phyloP scores from a whole-genome alignment of 345 rosid genomes.

The Trapa bicornis region DNA sequence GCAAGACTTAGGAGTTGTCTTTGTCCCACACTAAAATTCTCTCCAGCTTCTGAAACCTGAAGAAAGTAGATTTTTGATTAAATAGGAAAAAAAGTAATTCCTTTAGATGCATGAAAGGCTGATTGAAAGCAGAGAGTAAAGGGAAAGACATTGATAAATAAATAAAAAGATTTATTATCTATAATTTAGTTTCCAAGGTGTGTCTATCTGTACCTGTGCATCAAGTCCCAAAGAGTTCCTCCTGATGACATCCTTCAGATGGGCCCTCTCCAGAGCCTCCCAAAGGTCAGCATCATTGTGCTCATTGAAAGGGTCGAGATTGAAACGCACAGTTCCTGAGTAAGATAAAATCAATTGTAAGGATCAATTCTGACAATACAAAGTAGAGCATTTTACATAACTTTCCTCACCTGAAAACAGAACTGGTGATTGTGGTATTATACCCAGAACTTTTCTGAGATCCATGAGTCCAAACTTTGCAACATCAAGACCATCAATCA shows the following conservation, averaged over 20 bases:
- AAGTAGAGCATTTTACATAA: neutral
- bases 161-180: neutral
- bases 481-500: slow-evolving; percentile 70
- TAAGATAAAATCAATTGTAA: slow-evolving; percentile 4
- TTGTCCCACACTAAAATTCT: slow-evolving; percentile 97
- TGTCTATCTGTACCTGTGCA: slow-evolving; percentile 52
- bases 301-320: slow-evolving; percentile 93
- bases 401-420: slow-evolving; percentile 74
- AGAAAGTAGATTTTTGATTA: slow-evolving; percentile 2
- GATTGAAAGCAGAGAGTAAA: neutral
- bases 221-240: slow-evolving; percentile 77
- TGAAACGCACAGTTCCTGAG: slow-evolving; percentile 85
- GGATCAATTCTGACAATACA: neutral
- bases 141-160: neutral
- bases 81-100: neutral
- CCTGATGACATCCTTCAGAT: slow-evolving; percentile 78
- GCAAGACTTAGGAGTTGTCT: slow-evolving; percentile 95
- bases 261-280: slow-evolving; percentile 98
- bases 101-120: neutral
- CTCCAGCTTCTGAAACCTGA: slow-evolving; percentile 92
- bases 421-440: slow-evolving; percentile 97
- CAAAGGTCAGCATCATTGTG: slow-evolving; percentile 97
- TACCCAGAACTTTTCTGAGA: slow-evolving; percentile 89
- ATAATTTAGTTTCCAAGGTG: neutral
- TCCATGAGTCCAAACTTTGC: slow-evolving; percentile 79